These are phyloP conservation scores for Pulveroboletus ravenelii DNA, from an alignment of 768 basidiomycete genomes.

Conservation along the genomic window DNA sequence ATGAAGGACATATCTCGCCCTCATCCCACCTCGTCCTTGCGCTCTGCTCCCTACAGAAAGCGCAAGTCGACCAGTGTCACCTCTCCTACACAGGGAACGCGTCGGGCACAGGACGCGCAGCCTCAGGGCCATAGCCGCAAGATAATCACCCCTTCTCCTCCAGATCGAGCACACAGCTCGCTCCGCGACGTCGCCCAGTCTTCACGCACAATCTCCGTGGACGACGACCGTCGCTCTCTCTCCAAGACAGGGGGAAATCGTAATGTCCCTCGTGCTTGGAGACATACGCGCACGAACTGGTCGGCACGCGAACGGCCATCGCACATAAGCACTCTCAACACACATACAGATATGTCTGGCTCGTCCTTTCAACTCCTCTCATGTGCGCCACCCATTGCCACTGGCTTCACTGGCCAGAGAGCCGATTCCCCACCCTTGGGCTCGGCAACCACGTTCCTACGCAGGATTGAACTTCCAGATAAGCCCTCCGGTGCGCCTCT, in stretches of 20 bases:
- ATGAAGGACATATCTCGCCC: conserved; percentile 26
- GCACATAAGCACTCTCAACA: conserved; percentile 4
- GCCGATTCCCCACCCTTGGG: conserved; percentile 10
- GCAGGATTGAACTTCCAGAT: conserved; percentile 22
- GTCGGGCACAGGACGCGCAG: conserved; percentile 10
- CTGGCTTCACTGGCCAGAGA: not conserved
- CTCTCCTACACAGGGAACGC: conserved; percentile 11
- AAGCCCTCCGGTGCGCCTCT: conserved; percentile 9
- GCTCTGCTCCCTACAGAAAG: conserved; percentile 19
- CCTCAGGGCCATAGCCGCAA: not conserved
- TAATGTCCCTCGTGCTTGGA: conserved; percentile 1
- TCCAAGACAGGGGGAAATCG: conserved; percentile 7
- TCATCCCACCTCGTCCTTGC: conserved; percentile 5
- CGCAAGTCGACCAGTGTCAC: not conserved
- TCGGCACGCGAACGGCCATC: conserved; percentile 4
- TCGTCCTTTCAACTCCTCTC: conserved; percentile 11
- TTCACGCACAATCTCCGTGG: not conserved
- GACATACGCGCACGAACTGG: conserved; percentile 3
- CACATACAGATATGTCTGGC: conserved; percentile 9
- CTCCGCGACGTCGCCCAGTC: conserved; percentile 6
- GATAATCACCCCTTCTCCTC: not conserved
- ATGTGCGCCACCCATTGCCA: conserved; percentile 2
- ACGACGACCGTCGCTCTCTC: not conserved
- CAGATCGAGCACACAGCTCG: conserved; percentile 7
- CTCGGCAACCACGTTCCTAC: conserved; percentile 23